These are phyloP conservation scores for Codiaeum variegatum DNA, from an alignment of 441 rosid genomes.

Conservation along the genomic window DNA sequence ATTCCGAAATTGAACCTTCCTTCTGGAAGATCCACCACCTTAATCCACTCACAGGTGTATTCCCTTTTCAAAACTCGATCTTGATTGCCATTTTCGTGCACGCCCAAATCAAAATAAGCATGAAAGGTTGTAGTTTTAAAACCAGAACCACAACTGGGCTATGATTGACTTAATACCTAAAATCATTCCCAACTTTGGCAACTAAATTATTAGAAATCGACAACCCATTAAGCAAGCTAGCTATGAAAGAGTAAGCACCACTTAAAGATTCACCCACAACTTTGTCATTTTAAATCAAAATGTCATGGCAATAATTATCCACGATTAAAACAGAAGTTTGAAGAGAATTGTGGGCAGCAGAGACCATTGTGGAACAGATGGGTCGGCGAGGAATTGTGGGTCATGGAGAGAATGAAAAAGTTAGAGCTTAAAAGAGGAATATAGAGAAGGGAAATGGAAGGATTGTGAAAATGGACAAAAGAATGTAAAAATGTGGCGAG, in stretches of 20 bases:
- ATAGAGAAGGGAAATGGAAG: background rate
- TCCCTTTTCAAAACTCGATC: slow-evolving; percentile 75
- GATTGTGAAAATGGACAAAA: background rate
- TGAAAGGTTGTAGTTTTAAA: slow-evolving; percentile 68
- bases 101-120: slow-evolving; percentile 56
- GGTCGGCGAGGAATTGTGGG: slow-evolving; percentile 11
- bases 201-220: slow-evolving; percentile 45
- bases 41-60: slow-evolving; percentile 59
- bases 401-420: slow-evolving; percentile 26
- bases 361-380: slow-evolving; percentile 29
- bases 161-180: slow-evolving; percentile 42
- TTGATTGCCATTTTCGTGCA: slow-evolving; percentile 32
- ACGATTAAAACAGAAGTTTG: slow-evolving; percentile 47
- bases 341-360: slow-evolving; percentile 17
- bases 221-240: slow-evolving; percentile 50
- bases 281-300: slow-evolving; percentile 49
- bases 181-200: slow-evolving; percentile 73
- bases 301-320: slow-evolving; percentile 90
- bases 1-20: slow-evolving; percentile 58
- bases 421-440: background rate
- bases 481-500: background rate
- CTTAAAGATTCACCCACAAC: slow-evolving; percentile 83
- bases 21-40: slow-evolving; percentile 58
- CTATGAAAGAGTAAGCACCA: slow-evolving; percentile 85
- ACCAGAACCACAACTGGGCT: slow-evolving; percentile 37